Percentiles rank a stretch among this genome's conserved stretches.
Conservation (phyloP, 352 stramenopile genomes). For the Phytopythium chamaehyphon region DNA sequence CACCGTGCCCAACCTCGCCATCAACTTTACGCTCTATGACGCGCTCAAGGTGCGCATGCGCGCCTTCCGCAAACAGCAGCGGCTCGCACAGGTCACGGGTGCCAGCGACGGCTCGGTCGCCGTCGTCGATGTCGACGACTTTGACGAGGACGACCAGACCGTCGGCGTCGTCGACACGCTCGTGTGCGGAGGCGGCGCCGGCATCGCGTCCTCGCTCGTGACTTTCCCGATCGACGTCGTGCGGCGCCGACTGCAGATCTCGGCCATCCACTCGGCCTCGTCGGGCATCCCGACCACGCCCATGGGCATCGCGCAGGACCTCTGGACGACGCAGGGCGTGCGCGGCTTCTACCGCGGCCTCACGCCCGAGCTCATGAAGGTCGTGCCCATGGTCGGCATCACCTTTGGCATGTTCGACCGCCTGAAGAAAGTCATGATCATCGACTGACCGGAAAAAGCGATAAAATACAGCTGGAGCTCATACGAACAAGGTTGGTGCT, state of each 20-base stretch:
- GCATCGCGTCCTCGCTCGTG: constrained; percentile 89
- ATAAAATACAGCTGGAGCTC: no score
- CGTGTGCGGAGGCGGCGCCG: constrained; percentile 86
- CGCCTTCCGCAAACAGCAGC: constrained; percentile 59
- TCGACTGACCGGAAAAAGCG: constrained; percentile 29
- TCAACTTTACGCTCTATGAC: constrained; percentile 96
- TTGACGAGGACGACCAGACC: constrained; percentile 15
- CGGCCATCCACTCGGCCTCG: constrained; percentile 67
- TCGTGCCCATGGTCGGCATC: constrained; percentile 96
- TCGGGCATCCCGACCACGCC: constrained; percentile 71
- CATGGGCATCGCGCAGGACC: constrained; percentile 64
- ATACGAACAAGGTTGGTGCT: background rate
- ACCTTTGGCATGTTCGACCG: constrained; percentile 96
- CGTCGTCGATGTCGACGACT: constrained; percentile 9
- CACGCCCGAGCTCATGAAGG: constrained; percentile 95
- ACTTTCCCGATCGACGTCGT: constrained; percentile 96
- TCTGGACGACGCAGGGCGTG: constrained; percentile 67
- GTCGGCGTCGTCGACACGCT: constrained; percentile 85
- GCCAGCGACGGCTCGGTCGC: constrained; percentile 20
- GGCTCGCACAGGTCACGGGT: constrained; percentile 19
- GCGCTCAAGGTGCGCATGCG: constrained; percentile 89
- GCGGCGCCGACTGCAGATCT: constrained; percentile 93
- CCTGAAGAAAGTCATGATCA: constrained; percentile 88
- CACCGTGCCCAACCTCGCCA: constrained; percentile 94
- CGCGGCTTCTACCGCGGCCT: constrained; percentile 87